These are phyloP conservation scores for Rhizopus stolonifer DNA, from an alignment of 371 early-diverging fungal genomes.

Conservation along the genomic window DNA sequence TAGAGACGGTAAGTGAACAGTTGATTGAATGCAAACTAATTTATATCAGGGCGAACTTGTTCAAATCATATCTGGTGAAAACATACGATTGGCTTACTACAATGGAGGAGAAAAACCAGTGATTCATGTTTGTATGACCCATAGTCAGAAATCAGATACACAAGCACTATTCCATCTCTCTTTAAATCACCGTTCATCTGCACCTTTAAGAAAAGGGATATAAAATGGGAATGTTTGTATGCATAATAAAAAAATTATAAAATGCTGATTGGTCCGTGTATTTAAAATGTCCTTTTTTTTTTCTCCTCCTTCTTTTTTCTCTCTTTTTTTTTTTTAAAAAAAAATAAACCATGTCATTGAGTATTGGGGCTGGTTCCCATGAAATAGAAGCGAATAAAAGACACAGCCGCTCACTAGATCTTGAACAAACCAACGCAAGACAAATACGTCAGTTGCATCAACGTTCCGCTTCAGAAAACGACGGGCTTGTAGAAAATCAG, in stretches of 20 bases:
- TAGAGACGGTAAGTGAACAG: slow-evolving; percentile 63
- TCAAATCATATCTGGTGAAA: slow-evolving; percentile 50
- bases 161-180: slow-evolving; percentile 44
- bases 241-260: neutral
- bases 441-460: slow-evolving; percentile 10
- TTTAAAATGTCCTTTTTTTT: slow-evolving; percentile 1
- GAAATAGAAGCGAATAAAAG: slow-evolving; percentile 8
- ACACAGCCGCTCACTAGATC: slow-evolving; percentile 23
- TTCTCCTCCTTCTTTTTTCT: slow-evolving; percentile 3
- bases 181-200: slow-evolving; percentile 19
- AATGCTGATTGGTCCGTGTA: neutral
- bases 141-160: slow-evolving; percentile 44
- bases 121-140: slow-evolving; percentile 50
- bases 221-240: neutral
- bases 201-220: slow-evolving; percentile 7
- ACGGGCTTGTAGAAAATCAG: slow-evolving; percentile 10
- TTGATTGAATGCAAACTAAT: neutral
- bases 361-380: slow-evolving; percentile 23
- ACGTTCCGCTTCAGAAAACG: slow-evolving; percentile 19
- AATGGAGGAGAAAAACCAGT: slow-evolving; percentile 41
- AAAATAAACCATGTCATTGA: neutral
- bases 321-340: slow-evolving; percentile 1
- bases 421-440: slow-evolving; percentile 8
- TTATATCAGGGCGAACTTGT: slow-evolving; percentile 41
- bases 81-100: slow-evolving; percentile 49